Evolutionary conservation across 371 early-diverging fungal species (phyloP).

Genomic region (Circinella umbellata): DNA sequence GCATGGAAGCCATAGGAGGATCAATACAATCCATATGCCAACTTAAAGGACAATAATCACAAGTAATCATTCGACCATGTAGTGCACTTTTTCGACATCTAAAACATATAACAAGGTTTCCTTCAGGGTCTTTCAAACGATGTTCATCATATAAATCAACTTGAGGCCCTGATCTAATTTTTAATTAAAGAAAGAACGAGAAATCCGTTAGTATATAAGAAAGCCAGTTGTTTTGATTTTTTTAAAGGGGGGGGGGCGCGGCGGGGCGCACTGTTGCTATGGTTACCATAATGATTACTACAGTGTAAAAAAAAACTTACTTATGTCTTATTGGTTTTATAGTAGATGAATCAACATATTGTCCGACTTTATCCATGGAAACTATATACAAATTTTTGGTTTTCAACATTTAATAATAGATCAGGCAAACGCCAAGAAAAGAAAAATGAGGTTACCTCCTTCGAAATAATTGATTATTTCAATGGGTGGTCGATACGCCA

Average conservation of each 20-base stretch:
- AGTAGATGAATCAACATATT: constrained; percentile 55
- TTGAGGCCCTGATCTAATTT: constrained; percentile 28
- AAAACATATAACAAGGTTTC: constrained; percentile 62
- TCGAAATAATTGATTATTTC: constrained; percentile 53
- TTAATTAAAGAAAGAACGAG: not conserved
- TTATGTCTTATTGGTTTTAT: constrained; percentile 43
- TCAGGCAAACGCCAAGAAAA: not conserved
- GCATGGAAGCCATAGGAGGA: constrained; percentile 72
- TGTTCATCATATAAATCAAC: constrained; percentile 53
- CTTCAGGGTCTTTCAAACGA: constrained; percentile 55
- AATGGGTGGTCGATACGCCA: constrained; percentile 47
- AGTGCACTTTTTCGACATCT: constrained; percentile 65
- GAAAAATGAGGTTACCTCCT: constrained; percentile 47
- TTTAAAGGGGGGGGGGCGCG: not conserved
- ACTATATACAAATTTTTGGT: constrained; percentile 31
- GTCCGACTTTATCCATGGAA: constrained; percentile 59
- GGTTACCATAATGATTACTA: no score
- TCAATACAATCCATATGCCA: constrained; percentile 92
- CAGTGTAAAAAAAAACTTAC: constrained; percentile 18
- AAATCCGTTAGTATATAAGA: no score
- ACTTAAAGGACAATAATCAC: constrained; percentile 80
- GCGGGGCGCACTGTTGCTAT: no score
- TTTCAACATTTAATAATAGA: not conserved
- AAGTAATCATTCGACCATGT: constrained; percentile 63
- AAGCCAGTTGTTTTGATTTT: not conserved